A percentile compares a stretch with the other conserved stretches of the same genome.
These are phyloP conservation scores for Lachancea lanzarotensis DNA, from an alignment of 805 yeast species.

Conservation along the genomic window DNA sequence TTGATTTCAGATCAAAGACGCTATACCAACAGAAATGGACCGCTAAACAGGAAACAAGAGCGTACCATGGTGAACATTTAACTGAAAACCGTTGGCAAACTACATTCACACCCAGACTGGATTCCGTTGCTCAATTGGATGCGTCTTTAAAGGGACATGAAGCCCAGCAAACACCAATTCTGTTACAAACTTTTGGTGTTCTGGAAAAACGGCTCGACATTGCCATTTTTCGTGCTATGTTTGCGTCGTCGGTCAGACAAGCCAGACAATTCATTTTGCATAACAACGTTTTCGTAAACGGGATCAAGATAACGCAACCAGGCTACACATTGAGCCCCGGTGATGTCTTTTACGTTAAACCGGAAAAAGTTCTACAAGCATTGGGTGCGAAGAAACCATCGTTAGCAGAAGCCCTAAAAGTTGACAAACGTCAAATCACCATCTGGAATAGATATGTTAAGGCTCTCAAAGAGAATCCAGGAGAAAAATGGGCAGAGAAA, in stretches of 20 bases:
- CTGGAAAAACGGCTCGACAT: slow-evolving; percentile 84
- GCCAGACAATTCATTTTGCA: slow-evolving; percentile 81
- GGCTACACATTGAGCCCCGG: slow-evolving; percentile 74
- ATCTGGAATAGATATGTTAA: slow-evolving; percentile 72
- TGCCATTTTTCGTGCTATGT: slow-evolving; percentile 86
- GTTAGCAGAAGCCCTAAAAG: slow-evolving; percentile 54
- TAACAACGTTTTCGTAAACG: slow-evolving; percentile 83
- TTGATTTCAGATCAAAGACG: slow-evolving; percentile 53
- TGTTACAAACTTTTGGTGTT: slow-evolving; percentile 81
- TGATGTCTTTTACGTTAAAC: slow-evolving; percentile 78
- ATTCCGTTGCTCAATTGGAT: slow-evolving; percentile 85
- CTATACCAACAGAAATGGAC: slow-evolving; percentile 87
- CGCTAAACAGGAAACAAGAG: slow-evolving; percentile 85
- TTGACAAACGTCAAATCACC: slow-evolving; percentile 65
- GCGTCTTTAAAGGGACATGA: slow-evolving; percentile 59
- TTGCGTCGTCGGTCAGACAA: slow-evolving; percentile 89
- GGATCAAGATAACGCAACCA: slow-evolving; percentile 70
- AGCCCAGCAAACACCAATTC: slow-evolving; percentile 65
- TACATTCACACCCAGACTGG: slow-evolving; percentile 58
- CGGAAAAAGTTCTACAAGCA: slow-evolving; percentile 78
- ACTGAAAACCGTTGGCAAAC: slow-evolving; percentile 79
- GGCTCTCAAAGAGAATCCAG: slow-evolving; percentile 44
- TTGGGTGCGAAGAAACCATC: slow-evolving; percentile 82
- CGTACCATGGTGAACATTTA: slow-evolving; percentile 91
- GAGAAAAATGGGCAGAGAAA: slow-evolving; percentile 24